A percentile compares a stretch with the other conserved stretches of the same genome.
phyloP scores from a whole-genome alignment of 495 filamentous ascomycete genomes.

The Neurospora sp. region DNA sequence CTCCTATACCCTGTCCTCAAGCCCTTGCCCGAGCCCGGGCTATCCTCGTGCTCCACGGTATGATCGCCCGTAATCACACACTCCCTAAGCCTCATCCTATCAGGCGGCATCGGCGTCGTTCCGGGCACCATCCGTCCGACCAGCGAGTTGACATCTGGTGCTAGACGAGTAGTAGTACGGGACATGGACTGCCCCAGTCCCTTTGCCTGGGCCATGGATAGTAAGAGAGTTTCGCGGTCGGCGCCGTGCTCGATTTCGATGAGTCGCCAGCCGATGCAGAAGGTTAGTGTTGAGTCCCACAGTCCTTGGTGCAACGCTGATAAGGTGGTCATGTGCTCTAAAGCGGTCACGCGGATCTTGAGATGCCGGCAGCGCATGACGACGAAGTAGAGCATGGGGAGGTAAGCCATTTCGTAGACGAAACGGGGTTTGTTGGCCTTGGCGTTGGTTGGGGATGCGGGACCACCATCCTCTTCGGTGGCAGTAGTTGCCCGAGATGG shows the following conservation, averaged over 20 bases:
- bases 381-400: constrained; percentile 34
- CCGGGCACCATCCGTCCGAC: background rate
- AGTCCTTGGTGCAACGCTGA: constrained; percentile 16
- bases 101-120: background rate
- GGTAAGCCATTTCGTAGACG: constrained; percentile 36
- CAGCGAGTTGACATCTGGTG: background rate
- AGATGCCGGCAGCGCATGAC: constrained; percentile 35
- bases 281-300: constrained; percentile 20
- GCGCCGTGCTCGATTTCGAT: constrained; percentile 28
- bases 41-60: background rate
- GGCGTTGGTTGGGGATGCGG: background rate
- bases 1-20: background rate
- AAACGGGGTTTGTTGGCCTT: constrained; percentile 18
- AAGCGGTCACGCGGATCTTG: constrained; percentile 26
- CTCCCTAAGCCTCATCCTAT: background rate
- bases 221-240: constrained; percentile 1
- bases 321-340: constrained; percentile 14
- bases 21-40: background rate
- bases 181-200: background rate
- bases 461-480: background rate
- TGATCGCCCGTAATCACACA: background rate
- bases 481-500: background rate
- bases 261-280: constrained; percentile 15
- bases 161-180: background rate
- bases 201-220: background rate